A percentile compares a stretch with the other conserved stretches of the same genome.
phyloP scores from a whole-genome alignment of 2,329 filamentous ascomycete species.

The Hymenoscyphus fraxineus region DNA sequence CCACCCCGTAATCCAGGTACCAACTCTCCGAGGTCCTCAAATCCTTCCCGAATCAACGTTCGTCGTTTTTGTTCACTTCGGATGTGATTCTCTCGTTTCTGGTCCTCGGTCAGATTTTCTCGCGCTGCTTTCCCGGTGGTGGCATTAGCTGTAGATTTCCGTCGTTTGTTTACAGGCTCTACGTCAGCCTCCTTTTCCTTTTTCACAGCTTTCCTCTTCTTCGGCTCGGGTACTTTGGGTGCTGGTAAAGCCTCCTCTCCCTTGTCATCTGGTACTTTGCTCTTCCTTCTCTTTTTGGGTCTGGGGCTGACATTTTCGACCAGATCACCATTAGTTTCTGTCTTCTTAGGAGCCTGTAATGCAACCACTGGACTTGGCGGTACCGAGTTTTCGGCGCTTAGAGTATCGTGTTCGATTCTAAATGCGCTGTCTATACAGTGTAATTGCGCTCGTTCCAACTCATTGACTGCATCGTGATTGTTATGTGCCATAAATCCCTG shows the following conservation, averaged over 20 bases:
- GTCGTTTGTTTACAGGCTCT: slow-evolving; percentile 39
- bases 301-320: slow-evolving; percentile 39
- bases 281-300: slow-evolving; percentile 53
- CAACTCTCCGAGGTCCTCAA: slow-evolving; percentile 72
- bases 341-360: slow-evolving; percentile 15
- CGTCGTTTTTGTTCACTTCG: slow-evolving; percentile 82
- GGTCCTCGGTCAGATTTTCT: slow-evolving; percentile 68
- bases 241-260: slow-evolving; percentile 39
- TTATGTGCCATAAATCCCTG: slow-evolving; percentile 57
- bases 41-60: slow-evolving; percentile 75
- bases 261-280: slow-evolving; percentile 46
- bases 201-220: slow-evolving; percentile 33
- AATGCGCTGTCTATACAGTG: slow-evolving; percentile 53
- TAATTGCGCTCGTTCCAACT: slow-evolving; percentile 52
- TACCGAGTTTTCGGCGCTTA: slow-evolving; percentile 57
- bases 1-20: slow-evolving; percentile 72
- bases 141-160: slow-evolving; percentile 44
- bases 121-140: slow-evolving; percentile 45
- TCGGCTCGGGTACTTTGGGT: slow-evolving; percentile 33
- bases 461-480: slow-evolving; percentile 55
- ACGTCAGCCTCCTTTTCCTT: slow-evolving; percentile 30
- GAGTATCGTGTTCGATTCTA: slow-evolving; percentile 37
- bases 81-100: slow-evolving; percentile 84
- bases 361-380: slow-evolving; percentile 50
- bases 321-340: slow-evolving; percentile 20